These are phyloP conservation scores for Thelonectria discophora DNA, from an alignment of 2,329 filamentous ascomycete genomes.

Conservation along the genomic window DNA sequence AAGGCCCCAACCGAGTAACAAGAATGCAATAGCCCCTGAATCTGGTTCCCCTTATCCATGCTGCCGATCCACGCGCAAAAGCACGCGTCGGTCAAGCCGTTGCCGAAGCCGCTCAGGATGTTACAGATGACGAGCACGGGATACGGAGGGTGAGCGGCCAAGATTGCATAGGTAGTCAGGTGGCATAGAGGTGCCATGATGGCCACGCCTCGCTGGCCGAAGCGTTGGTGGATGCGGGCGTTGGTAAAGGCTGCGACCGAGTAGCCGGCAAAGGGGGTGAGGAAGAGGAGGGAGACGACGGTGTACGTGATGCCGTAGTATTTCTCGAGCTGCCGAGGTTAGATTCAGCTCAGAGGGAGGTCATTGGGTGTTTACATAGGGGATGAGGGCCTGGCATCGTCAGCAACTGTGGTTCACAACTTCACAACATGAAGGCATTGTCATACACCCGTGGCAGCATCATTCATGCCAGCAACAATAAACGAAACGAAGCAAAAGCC, in stretches of 20 bases:
- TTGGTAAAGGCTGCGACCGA: conserved; percentile 68
- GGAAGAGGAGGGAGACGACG: conserved; percentile 69
- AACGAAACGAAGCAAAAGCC: conserved; percentile 65
- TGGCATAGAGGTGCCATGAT: conserved; percentile 69
- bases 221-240: conserved; percentile 65
- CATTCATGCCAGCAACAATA: conserved; percentile 69
- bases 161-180: conserved; percentile 67
- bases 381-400: conserved; percentile 36
- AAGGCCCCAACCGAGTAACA: conserved; percentile 73
- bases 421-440: not conserved
- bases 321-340: conserved; percentile 58
- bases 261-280: conserved; percentile 72
- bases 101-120: conserved; percentile 72
- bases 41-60: conserved; percentile 73
- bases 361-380: conserved; percentile 29
- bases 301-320: conserved; percentile 70
- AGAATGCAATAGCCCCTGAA: conserved; percentile 72
- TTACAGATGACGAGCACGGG: conserved; percentile 70
- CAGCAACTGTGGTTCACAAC: not conserved
- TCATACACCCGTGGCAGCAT: conserved; percentile 67
- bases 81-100: conserved; percentile 66
- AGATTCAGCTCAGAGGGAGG: not conserved
- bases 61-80: conserved; percentile 65
- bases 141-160: conserved; percentile 70
- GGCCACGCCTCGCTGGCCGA: conserved; percentile 73